Conservation (phyloP, 2,329 filamentous ascomycete species). For the Fusarium multiceps region DNA sequence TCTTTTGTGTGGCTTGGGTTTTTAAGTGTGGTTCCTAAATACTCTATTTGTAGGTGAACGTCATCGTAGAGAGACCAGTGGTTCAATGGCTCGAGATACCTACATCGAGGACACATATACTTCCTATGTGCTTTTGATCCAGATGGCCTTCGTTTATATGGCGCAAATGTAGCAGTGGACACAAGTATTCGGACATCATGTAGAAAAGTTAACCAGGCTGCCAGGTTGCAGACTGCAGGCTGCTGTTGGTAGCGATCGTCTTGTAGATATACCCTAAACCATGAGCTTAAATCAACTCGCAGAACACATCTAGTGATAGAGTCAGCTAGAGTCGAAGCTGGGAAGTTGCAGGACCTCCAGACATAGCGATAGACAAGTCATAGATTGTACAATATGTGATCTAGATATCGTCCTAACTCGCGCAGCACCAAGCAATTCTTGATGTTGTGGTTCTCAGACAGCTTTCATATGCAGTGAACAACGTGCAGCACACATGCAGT, state of each 20-base stretch:
- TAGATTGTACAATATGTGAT: not conserved
- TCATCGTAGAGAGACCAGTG: not conserved
- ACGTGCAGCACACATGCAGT: constrained; percentile 19
- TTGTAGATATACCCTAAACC: not conserved
- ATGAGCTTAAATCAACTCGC: not conserved
- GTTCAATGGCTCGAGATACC: not conserved
- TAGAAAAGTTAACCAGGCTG: not conserved
- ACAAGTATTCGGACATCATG: not conserved
- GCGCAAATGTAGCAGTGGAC: not conserved
- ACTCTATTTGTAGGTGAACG: not conserved
- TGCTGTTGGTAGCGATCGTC: not conserved
- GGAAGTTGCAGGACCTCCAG: not conserved
- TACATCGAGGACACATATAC: not conserved
- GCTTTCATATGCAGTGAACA: not conserved
- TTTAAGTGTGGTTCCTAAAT: not conserved
- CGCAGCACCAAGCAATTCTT: not conserved
- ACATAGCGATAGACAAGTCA: not conserved
- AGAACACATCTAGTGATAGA: not conserved
- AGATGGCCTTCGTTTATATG: not conserved
- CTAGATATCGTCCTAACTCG: not conserved
- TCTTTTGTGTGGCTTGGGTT: not conserved
- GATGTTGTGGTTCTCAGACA: not conserved
- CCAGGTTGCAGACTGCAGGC: not conserved
- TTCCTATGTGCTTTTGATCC: not conserved
- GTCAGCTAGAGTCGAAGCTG: not conserved